phyloP scores from a whole-genome alignment of 2,329 filamentous ascomycete species.

The Ophidiomyces ophidiicola region DNA sequence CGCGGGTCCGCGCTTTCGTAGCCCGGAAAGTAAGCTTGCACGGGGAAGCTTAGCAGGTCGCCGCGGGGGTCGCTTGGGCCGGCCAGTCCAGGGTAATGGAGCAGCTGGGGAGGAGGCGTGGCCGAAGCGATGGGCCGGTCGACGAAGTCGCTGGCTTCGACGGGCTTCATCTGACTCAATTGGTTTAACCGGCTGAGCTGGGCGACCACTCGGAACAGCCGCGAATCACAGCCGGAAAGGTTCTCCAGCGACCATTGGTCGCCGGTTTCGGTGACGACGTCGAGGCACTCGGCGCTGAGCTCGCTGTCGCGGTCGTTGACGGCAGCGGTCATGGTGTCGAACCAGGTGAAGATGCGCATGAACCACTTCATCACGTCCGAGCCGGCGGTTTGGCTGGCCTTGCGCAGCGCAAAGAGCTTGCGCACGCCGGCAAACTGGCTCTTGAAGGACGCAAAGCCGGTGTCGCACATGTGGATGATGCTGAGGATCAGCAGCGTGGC shows the following conservation, averaged over 20 bases:
- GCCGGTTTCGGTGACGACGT: conserved; percentile 51
- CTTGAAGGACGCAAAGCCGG: conserved; percentile 82
- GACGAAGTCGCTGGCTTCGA: conserved; percentile 18
- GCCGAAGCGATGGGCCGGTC: conserved; percentile 21
- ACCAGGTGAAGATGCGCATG: conserved; percentile 85
- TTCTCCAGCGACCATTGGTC: conserved; percentile 70
- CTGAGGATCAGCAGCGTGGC: conserved; percentile 80
- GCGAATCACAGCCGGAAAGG: conserved; percentile 72
- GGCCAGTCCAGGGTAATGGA: conserved; percentile 17
- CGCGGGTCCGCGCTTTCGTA: conserved; percentile 41
- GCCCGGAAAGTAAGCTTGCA: conserved; percentile 10
- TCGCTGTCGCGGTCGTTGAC: conserved; percentile 87
- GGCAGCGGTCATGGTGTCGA: conserved; percentile 81
- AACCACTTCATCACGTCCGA: conserved; percentile 68
- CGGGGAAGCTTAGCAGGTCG: conserved; percentile 3
- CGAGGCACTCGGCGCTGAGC: conserved; percentile 51
- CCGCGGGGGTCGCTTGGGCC: conserved; percentile 1
- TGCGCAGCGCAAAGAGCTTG: conserved; percentile 70
- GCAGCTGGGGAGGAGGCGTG: conserved; percentile 26
- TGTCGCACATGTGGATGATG: conserved; percentile 87
- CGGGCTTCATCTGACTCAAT: conserved; percentile 54
- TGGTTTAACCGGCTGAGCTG: conserved; percentile 75
- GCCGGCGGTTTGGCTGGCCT: conserved; percentile 46
- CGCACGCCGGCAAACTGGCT: conserved; percentile 88
- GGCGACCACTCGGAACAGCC: conserved; percentile 74